A percentile compares a stretch with the other conserved stretches of the same genome.
Conservation (phyloP, 2,329 filamentous ascomycete genomes). For the Pleoardoris graminearum region DNA sequence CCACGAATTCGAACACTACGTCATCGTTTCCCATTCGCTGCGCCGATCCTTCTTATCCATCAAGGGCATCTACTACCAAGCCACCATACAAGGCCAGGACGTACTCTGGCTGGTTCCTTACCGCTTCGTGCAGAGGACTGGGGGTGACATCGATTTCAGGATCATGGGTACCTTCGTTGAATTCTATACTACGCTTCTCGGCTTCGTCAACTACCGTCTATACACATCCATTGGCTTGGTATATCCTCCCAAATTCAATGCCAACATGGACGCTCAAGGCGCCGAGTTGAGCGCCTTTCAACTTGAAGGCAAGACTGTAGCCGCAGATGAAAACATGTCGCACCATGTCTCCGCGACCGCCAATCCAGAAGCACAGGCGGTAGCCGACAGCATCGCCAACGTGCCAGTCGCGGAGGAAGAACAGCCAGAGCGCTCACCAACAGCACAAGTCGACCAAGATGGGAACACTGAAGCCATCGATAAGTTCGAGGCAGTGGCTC, state of each 20-base stretch:
- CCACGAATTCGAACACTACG: constrained; percentile 96
- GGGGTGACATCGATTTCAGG: constrained; percentile 93
- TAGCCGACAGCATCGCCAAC: constrained; percentile 51
- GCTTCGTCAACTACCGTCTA: constrained; percentile 93
- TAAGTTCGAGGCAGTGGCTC: constrained; percentile 83
- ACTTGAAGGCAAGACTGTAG: constrained; percentile 72
- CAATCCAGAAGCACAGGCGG: constrained; percentile 52
- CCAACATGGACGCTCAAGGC: constrained; percentile 81
- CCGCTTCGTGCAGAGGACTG: constrained; percentile 93
- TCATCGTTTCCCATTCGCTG: constrained; percentile 88
- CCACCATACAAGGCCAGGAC: constrained; percentile 94
- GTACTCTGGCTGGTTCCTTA: constrained; percentile 97
- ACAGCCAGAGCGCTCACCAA: constrained; percentile 19
- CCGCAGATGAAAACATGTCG: constrained; percentile 28
- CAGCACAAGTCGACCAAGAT: constrained; percentile 34
- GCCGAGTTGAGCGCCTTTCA: constrained; percentile 91
- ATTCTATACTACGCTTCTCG: constrained; percentile 95
- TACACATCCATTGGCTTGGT: constrained; percentile 91
- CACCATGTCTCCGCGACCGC: constrained; percentile 30
- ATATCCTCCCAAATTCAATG: constrained; percentile 93
- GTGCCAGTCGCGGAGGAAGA: constrained; percentile 44
- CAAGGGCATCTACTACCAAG: constrained; percentile 99
- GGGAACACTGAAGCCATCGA: constrained; percentile 65
- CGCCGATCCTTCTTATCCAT: constrained; percentile 97
- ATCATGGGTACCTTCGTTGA: constrained; percentile 99